Percentiles rank a stretch among this genome's conserved stretches.
Evolutionary conservation across 345 rosid genomes (phyloP).

Genomic region (Heritiera littoralis): DNA sequence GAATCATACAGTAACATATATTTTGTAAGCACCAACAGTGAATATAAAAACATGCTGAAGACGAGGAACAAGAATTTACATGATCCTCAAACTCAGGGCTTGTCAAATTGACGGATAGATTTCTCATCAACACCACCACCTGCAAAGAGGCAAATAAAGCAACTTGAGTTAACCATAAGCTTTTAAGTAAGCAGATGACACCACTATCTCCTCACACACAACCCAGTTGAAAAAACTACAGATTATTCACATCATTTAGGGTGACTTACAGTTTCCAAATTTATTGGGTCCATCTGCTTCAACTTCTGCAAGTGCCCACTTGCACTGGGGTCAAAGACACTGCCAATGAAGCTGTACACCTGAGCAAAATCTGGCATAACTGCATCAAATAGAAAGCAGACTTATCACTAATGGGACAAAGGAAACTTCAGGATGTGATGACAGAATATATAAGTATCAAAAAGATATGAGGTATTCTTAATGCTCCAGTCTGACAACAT

Average conservation of each 20-base stretch:
- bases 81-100: constrained; percentile 81
- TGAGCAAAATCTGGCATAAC: constrained; percentile 85
- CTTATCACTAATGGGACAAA: neutral
- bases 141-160: constrained; percentile 34
- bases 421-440: constrained; percentile 13
- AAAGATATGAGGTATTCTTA: neutral
- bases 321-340: constrained; percentile 73
- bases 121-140: constrained; percentile 78
- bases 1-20: neutral
- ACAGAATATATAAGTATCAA: neutral
- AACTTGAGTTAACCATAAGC: neutral
- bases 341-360: constrained; percentile 93
- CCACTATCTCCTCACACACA: constrained; percentile 1
- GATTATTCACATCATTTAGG: constrained; percentile 11
- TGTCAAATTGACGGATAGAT: constrained; percentile 64
- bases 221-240: neutral
- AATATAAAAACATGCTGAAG: neutral
- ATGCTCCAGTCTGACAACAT: neutral
- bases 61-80: constrained; percentile 46
- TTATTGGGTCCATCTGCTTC: constrained; percentile 87
- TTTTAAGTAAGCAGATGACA: neutral
- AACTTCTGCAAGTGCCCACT: constrained; percentile 68
- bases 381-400: constrained; percentile 36
- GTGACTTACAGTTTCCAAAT: constrained; percentile 69
- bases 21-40: neutral